phyloP scores from a whole-genome alignment of 179 eudicot species.

The Monotropa hypopitys region DNA sequence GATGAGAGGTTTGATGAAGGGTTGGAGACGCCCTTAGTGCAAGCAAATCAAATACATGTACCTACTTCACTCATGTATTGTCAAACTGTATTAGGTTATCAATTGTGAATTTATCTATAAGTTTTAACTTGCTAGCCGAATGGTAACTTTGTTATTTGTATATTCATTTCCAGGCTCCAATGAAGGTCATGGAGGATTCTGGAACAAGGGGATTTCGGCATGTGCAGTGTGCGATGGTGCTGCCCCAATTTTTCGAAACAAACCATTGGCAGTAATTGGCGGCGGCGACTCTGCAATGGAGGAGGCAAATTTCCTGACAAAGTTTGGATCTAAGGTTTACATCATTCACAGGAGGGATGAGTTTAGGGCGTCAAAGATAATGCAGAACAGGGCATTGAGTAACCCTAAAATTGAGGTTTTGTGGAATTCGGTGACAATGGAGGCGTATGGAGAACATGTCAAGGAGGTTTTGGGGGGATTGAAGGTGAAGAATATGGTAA shows the following conservation, averaged over 20 bases:
- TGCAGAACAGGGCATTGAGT: slow-evolving; percentile 60
- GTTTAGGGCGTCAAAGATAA: slow-evolving; percentile 90
- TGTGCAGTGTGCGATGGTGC: slow-evolving; percentile 98
- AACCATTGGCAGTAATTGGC: slow-evolving; percentile 78
- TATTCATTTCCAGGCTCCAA: slow-evolving; percentile 22
- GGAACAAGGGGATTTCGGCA: slow-evolving; percentile 87
- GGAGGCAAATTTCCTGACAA: slow-evolving; percentile 73
- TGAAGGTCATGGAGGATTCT: slow-evolving; percentile 31
- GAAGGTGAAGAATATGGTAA: slow-evolving; percentile 67
- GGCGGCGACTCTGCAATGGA: slow-evolving; percentile 99
- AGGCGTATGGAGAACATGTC: slow-evolving; percentile 57
- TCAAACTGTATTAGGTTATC: no score
- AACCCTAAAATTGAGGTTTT: slow-evolving; percentile 79
- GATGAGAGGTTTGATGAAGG: not conserved
- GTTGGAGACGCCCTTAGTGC: not conserved
- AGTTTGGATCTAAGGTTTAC: slow-evolving; percentile 77
- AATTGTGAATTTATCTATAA: not conserved
- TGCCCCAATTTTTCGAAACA: slow-evolving; percentile 68
- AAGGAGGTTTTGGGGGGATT: slow-evolving; percentile 51
- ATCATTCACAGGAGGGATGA: slow-evolving; percentile 65
- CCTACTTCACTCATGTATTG: no score
- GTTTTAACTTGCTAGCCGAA: not conserved
- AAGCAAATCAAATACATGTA: not conserved
- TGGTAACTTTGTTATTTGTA: not conserved
- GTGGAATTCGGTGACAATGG: slow-evolving; percentile 68